Evolutionary conservation across 768 basidiomycete genomes (phyloP), one percentile per base, ranked within the genome.

Genomic region (Podaxis sp.): DNA sequence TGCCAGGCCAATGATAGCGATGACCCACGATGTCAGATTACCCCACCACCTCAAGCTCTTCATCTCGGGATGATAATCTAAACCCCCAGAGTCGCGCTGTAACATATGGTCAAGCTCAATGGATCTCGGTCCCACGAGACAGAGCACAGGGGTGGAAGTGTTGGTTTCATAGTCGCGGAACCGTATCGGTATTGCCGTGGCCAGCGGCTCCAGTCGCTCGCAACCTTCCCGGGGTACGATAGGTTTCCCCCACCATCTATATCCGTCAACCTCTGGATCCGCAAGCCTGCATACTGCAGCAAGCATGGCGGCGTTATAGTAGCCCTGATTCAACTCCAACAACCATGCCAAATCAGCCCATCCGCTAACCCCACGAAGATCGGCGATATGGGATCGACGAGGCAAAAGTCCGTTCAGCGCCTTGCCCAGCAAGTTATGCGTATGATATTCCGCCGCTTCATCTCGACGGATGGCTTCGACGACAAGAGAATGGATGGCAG

Each of bases 271-370:
- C 1, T 59, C 38, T 10, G 57, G 46, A 20, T 58, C 56, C 8
- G 64, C 37, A 22, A 68, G 62, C 36, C 54, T 66, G 55, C 66
- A 70, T 2, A 70, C 65, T 4, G 69, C 68, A 20, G 71, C 70
- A 8, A 72, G 69, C 44, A 60, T 51, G 2, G 69, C 69, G 4
- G 70, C 61, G 41, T 72, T 72, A 24, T 60, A 54, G 22, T 40
- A 60, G 4, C 59, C 59, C 24, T 60, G 59, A 24, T 60, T 60
- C 28, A 71, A 53, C 64, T 71, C 70, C 17, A 72, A 61, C n/a
- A 72, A 58, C 70, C 67, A 71, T 4, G 66, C 66, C 24, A 72
- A 58, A 54, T 72, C 70, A 2, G 54, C 64, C 71, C 71, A 71
- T 10, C 69, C 69, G 36, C 67, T 59, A 17, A 53, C 22, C 26